A percentile compares a stretch with the other conserved stretches of the same genome.
Evolutionary conservation across 805 yeast species (phyloP).

Genomic region (Metschnikowia kofuensis): DNA sequence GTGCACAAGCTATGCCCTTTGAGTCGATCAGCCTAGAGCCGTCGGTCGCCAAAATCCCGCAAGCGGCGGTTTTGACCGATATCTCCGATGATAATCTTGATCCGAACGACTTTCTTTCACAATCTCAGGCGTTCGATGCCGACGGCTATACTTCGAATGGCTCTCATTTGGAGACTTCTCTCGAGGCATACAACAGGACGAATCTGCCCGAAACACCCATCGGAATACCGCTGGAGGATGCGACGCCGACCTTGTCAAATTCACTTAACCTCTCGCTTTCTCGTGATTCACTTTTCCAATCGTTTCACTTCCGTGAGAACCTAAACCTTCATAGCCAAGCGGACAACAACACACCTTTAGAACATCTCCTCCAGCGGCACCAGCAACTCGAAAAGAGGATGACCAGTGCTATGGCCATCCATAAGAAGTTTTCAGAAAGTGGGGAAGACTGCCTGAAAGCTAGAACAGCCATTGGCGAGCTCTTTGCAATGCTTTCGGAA

Average conservation of each 20-base stretch:
- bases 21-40: conserved; percentile 19
- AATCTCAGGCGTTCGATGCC: not conserved
- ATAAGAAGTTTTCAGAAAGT: conserved; percentile 1
- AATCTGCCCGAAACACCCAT: not conserved
- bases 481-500: conserved; percentile 32
- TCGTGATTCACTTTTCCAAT: conserved; percentile 3
- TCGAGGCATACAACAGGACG: not conserved
- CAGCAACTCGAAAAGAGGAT: conserved; percentile 5
- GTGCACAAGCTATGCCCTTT: conserved; percentile 10
- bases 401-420: conserved; percentile 5
- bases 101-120: conserved; percentile 19
- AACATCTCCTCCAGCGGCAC: conserved; percentile 9
- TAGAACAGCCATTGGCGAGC: conserved; percentile 1
- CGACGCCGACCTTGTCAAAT: conserved; percentile 9
- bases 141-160: not conserved
- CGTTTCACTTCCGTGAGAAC: not conserved
- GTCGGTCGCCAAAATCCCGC: conserved; percentile 1
- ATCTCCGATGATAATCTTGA: conserved; percentile 22
- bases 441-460: conserved; percentile 13
- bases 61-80: conserved; percentile 5
- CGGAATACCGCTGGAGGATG: conserved; percentile 2
- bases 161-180: conserved; percentile 1
- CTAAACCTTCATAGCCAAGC: not conserved
- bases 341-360: conserved; percentile 5
- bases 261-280: conserved; percentile 6